Evolutionary conservation across 352 stramenopile species (phyloP), one percentile per base, ranked within the genome.

Genomic region (Phytopythium ostracodes): DNA sequence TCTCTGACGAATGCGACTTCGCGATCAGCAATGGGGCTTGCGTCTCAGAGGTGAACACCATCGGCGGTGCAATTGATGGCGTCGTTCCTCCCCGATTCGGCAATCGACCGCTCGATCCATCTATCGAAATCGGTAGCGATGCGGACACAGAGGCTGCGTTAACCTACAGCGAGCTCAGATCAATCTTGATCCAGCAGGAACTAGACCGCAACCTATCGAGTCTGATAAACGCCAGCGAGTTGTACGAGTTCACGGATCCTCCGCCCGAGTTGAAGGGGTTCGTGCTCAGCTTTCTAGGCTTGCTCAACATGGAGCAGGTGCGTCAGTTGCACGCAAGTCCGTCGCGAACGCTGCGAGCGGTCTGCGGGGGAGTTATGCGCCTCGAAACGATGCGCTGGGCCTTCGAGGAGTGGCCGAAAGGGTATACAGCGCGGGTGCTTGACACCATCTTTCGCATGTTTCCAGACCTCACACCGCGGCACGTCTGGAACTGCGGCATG

Each of bases 401-500:
- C 10, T 81, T 79, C 43, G 70, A 79, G 55, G 65, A 72, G 33
- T 93, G 84, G 84, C 78, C 84, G 0, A 56, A 55, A 10, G 80
- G 73, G 8, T 81, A 74, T 17, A 80, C 82, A 17, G 59, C 63
- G 4, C 73, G 66, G 1, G 78, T 90, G 5, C 60, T 93, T 0
- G 60, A 77, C 6, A 68, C 72, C 1, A 61, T 75, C 0, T 71
- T 87, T 20, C 53, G 59, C 4, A 89, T 91, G 71, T 89, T 90
- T 54, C 78, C 71, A 1, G 72, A 72, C 10, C 66, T 75, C 3
- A 65, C 67, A 9, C 67, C 83, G 15, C 62, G 81, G 1, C 80
- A 88, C 65, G 58, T 86, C 0, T 93, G 81, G 81, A 89, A 90
- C 38, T 93, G 84, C 24, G 84, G 81, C 0, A 73, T 79, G 61